A percentile compares a stretch with the other conserved stretches of the same genome.
phyloP scores from a whole-genome alignment of 306 rosid genomes.

The Cucumis cinereus region DNA sequence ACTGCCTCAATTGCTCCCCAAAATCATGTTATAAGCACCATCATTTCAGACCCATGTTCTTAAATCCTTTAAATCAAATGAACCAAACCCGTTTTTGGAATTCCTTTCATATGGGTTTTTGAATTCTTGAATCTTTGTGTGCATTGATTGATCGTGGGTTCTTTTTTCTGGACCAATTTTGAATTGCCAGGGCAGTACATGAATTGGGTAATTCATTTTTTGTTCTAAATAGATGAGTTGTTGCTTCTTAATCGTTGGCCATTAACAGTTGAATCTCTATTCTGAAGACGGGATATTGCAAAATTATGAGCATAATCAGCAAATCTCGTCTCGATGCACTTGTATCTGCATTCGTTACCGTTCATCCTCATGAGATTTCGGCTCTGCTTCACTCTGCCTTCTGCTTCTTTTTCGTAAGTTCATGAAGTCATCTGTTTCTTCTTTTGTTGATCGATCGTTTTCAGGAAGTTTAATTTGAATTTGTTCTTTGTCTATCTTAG shows the following conservation, averaged over 20 bases:
- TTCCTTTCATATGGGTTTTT: not conserved
- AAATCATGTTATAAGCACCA: not conserved
- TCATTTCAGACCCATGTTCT: not conserved
- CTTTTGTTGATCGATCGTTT: not conserved
- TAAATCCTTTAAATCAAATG: not conserved
- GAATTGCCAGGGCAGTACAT: not conserved
- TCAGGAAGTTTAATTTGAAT: not conserved
- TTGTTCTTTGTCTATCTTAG: conserved; percentile 21
- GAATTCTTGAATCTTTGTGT: not conserved
- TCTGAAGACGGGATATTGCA: not conserved
- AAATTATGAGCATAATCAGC: conserved; percentile 23
- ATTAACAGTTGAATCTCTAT: not conserved
- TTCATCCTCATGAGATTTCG: conserved; percentile 83
- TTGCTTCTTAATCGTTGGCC: conserved; percentile 1
- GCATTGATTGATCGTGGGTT: not conserved
- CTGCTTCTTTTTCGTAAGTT: conserved; percentile 85
- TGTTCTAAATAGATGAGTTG: not conserved
- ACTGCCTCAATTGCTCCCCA: no score
- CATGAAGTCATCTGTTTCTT: not conserved
- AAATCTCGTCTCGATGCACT: conserved; percentile 41
- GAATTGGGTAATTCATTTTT: not conserved
- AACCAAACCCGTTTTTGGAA: not conserved
- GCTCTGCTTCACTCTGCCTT: conserved; percentile 64
- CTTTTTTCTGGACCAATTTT: not conserved
- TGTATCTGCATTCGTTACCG: conserved; percentile 54